Evolutionary conservation across 139 green algal species (phyloP).

Genomic region (Micractinium conductrix): DNA sequence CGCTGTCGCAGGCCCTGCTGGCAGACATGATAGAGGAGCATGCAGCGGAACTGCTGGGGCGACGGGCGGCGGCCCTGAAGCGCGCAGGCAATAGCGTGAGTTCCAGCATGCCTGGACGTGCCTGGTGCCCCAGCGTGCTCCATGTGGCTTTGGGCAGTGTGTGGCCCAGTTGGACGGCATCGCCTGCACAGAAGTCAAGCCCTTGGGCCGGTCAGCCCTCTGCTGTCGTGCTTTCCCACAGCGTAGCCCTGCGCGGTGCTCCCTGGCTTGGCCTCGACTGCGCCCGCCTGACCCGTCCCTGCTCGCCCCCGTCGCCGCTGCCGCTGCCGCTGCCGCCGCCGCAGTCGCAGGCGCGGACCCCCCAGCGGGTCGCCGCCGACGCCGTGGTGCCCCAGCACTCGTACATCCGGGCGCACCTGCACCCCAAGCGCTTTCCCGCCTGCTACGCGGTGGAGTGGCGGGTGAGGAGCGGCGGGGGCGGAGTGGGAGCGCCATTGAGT

Average conservation of each 20-base stretch:
- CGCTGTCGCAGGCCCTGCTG: neutral
- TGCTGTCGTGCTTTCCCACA: too few relatives aligned
- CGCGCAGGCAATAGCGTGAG: conserved; percentile 41
- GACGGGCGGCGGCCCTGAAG: conserved; percentile 25
- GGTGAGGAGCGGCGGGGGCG: too few relatives aligned
- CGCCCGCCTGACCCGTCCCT: neutral
- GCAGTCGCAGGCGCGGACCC: conserved; percentile 7
- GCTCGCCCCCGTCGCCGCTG: neutral
- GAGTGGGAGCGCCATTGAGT: too few relatives aligned
- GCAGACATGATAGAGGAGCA: conserved; percentile 20
- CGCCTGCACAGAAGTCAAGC: too few relatives aligned
- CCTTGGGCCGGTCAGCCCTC: too few relatives aligned
- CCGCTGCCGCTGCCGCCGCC: too few relatives aligned
- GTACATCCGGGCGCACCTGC: conserved; percentile 79
- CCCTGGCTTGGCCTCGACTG: neutral
- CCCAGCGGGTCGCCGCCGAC: conserved; percentile 28
- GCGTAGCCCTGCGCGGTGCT: too few relatives aligned
- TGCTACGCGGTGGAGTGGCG: conserved; percentile 53
- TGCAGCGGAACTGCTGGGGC: neutral
- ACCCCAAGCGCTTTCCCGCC: conserved; percentile 80
- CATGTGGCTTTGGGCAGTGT: too few relatives aligned
- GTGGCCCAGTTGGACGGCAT: too few relatives aligned
- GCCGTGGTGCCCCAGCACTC: conserved; percentile 21
- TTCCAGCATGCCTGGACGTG: neutral
- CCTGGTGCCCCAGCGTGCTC: too few relatives aligned